phyloP scores from a whole-genome alignment of 805 yeast genomes.

The Saccharomycopsis vini region DNA sequence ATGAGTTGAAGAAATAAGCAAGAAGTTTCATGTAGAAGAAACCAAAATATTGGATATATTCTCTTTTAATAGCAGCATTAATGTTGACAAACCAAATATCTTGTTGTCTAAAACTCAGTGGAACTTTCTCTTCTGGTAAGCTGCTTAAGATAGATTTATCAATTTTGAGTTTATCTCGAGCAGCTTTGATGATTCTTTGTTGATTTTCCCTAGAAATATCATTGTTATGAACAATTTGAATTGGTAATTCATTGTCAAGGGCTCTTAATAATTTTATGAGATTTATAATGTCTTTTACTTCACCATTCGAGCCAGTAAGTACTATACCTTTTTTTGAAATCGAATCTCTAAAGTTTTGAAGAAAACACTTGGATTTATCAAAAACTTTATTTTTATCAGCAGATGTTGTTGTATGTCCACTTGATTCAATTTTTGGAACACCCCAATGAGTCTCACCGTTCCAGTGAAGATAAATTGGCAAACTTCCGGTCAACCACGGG shows the following conservation, averaged over 20 bases:
- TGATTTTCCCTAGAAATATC: conserved; percentile 30
- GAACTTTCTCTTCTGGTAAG: conserved; percentile 21
- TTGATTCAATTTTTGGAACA: conserved; percentile 28
- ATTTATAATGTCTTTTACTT: conserved; percentile 27
- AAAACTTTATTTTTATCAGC: conserved; percentile 10
- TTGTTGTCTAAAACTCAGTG: conserved; percentile 25
- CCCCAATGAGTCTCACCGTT: conserved; percentile 27
- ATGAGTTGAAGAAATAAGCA: conserved; percentile 40
- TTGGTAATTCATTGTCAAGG: conserved; percentile 30
- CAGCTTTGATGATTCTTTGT: conserved; percentile 26
- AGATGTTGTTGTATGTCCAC: conserved; percentile 17
- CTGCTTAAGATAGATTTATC: conserved; percentile 16
- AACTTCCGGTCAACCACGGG: conserved; percentile 29
- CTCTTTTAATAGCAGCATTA: conserved; percentile 20
- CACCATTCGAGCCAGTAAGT: conserved; percentile 28
- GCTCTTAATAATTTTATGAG: conserved; percentile 35
- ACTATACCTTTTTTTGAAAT: conserved; percentile 33
- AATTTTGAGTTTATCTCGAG: conserved; percentile 24
- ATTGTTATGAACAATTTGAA: conserved; percentile 33
- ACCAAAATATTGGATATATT: conserved; percentile 23
- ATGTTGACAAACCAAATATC: conserved; percentile 36
- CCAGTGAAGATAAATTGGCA: conserved; percentile 31
- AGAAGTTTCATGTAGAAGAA: conserved; percentile 40
- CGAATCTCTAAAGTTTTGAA: conserved; percentile 23
- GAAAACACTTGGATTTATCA: conserved; percentile 12